Base-by-base conservation (phyloP, 2,329 filamentous ascomycete genomes). In the Tolypocladium pustulatum region DNA sequence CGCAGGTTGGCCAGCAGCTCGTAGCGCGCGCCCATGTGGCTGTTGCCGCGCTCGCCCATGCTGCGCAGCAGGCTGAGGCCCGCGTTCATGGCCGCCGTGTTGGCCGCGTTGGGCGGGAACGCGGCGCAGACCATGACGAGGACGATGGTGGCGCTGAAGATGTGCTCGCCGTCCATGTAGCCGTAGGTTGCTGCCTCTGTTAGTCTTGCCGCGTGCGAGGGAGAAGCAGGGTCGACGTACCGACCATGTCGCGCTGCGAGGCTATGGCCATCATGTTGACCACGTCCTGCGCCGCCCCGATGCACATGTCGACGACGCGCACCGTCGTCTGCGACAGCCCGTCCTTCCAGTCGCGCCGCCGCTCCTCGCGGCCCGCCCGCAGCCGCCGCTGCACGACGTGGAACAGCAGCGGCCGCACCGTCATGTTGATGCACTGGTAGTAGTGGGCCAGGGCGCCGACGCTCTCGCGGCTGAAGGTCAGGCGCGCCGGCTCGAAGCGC, bases 361-460 rank as follows among this genome's bases (percentile, higher is more conserved):
- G 70, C 13, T 68, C 67, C n/a, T 62, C 62, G 3, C 10, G 57
- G 10, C 54, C 62, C 59, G 25, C 69, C 66, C 54, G 74, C 0
- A 82, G 69, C 4, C 78, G 74, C 51, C 73, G 73, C 64, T 81
- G 77, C 9, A 81, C 78, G 3, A 83, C 75, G 61, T 81, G 76
- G 60, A 82, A 81, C 0, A 83, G 71, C 30, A 83, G 67, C 1
- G 81, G 81, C 5, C 81, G 71, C 0, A 76, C 78, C 0, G 80
- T 81, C 79, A 83, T 82, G 62, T 82, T 81, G 64, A 83, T 76
- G 64, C 81, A 83, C 51, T 81, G 80, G 60, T 81, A 81, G 62
- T 82, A 82, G 62, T 83, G 80, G 27, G 81, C 67, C 57, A 80
- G 76, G 4, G 77, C 78, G 1, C 78, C 80, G 5, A 82, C 76